Evolutionary conservation across 441 rosid genomes (phyloP), one percentile per base, ranked within the genome.

Genomic region (Capsella rubella): DNA sequence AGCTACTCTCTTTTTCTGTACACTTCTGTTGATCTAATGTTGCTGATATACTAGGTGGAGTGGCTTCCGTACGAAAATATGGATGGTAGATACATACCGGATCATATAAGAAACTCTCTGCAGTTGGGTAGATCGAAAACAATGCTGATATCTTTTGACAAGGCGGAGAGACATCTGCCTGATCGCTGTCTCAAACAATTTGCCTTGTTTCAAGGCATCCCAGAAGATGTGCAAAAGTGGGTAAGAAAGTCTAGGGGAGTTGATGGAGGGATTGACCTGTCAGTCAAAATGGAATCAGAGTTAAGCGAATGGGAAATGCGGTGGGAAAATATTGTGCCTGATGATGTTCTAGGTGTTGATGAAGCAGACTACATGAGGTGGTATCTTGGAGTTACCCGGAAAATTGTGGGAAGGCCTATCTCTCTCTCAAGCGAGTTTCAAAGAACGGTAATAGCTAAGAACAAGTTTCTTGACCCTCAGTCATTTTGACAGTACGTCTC

Each of bases 161-260:
- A 95, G 92, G 98, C 99, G 16, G 99, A 95, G 86, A 91, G 99
- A 74, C 99, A 95, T 81, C 91, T 95, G 4, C 96, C 99, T 71
- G 92, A 93, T 83, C 98, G 99, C 61, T 91, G 97, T 77, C 82
- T 91, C 54, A 89, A 97, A 80, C 99, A 95, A 65, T 91, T 85
- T 57, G 95, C 89, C 51, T 81, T 86, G 86, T 70, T 78, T 61
- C 99, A 92, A 83, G 79, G 87, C 27, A 87, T 95, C 77, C 99
- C 99, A 2, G 95, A 84, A 74, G 92, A 89, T 67, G 99, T 95
- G 75, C 86, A 67, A n/a, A 90, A 77, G 73, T 95, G 99, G 99
- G 89, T 92, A 73, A 86, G 99, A 82, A 95, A 95, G 84, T 92
- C 95, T 61, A 86, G 97, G 45, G 98, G 97, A 56, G 98, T 92